Conservation (phyloP, 2,329 filamentous ascomycete genomes). For the Parastagonospora nodorum region DNA sequence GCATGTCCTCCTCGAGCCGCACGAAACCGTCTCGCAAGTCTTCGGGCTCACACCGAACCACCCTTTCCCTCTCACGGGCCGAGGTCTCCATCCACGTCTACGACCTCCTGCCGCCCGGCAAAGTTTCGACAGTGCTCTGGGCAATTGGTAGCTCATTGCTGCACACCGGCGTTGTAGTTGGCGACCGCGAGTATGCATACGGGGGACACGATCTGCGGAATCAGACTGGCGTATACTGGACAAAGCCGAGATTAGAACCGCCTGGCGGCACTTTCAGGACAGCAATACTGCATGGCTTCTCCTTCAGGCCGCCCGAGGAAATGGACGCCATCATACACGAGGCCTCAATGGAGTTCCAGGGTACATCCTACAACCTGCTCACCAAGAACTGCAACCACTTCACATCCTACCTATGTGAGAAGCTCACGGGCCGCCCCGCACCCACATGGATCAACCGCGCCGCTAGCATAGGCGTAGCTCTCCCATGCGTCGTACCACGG, state of each 20-base stretch:
- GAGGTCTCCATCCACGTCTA: conserved; percentile 79
- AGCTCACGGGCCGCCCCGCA: conserved; percentile 71
- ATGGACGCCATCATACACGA: conserved; percentile 71
- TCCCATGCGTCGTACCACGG: conserved; percentile 80
- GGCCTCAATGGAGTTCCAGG: conserved; percentile 74
- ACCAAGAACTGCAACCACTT: conserved; percentile 91
- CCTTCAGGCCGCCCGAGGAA: conserved; percentile 69
- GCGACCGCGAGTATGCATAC: conserved; percentile 81
- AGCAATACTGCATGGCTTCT: conserved; percentile 80
- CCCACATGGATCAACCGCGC: conserved; percentile 82
- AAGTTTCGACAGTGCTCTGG: conserved; percentile 78
- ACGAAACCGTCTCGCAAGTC: conserved; percentile 49
- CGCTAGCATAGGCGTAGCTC: conserved; percentile 77
- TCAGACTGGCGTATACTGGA: conserved; percentile 83
- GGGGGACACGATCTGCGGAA: conserved; percentile 76
- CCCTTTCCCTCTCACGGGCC: conserved; percentile 71
- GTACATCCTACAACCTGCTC: conserved; percentile 78
- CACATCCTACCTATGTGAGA: conserved; percentile 74
- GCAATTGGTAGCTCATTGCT: conserved; percentile 76
- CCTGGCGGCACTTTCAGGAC: conserved; percentile 78
- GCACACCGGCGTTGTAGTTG: conserved; percentile 82
- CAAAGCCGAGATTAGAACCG: conserved; percentile 70
- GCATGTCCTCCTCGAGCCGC: conserved; percentile 38
- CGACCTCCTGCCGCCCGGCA: conserved; percentile 76
- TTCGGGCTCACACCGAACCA: conserved; percentile 62